Evolutionary conservation across 805 yeast species (phyloP).

Genomic region (Ogataea ramenticola): DNA sequence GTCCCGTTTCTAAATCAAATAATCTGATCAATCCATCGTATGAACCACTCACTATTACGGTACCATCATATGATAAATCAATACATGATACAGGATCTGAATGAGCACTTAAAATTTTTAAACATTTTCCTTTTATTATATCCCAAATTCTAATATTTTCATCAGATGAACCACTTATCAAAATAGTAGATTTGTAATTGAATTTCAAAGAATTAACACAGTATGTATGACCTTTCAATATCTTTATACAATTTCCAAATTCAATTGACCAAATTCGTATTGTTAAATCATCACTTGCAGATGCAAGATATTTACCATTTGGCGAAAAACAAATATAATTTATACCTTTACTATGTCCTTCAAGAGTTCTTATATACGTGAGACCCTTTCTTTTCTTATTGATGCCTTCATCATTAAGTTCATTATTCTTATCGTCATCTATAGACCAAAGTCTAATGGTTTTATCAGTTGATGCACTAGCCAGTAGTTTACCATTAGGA

Average conservation of each 20-base stretch:
- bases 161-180: conserved; percentile 81
- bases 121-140: conserved; percentile 54
- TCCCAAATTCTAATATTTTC: conserved; percentile 94
- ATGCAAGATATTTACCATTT: conserved; percentile 62
- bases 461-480: conserved; percentile 52
- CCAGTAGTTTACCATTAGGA: conserved; percentile 52
- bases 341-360: conserved; percentile 65
- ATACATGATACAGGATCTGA: conserved; percentile 81
- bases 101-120: conserved; percentile 85
- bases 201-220: conserved; percentile 70
- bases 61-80: conserved; percentile 69
- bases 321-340: conserved; percentile 78
- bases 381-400: conserved; percentile 17
- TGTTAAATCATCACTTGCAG: conserved; percentile 82
- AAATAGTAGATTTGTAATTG: conserved; percentile 66
- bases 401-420: conserved; percentile 2
- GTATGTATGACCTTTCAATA: conserved; percentile 74
- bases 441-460: conserved; percentile 53
- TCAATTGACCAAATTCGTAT: conserved; percentile 63
- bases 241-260: conserved; percentile 40
- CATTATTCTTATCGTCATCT: too few species aligned
- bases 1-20: conserved; percentile 85
- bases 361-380: conserved; percentile 23
- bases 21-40: conserved; percentile 86
- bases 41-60: conserved; percentile 79